Evolutionary conservation across 2,329 filamentous ascomycete species (phyloP), one percentile per base, ranked within the genome.

Genomic region (Scortechinia acanthostroma): DNA sequence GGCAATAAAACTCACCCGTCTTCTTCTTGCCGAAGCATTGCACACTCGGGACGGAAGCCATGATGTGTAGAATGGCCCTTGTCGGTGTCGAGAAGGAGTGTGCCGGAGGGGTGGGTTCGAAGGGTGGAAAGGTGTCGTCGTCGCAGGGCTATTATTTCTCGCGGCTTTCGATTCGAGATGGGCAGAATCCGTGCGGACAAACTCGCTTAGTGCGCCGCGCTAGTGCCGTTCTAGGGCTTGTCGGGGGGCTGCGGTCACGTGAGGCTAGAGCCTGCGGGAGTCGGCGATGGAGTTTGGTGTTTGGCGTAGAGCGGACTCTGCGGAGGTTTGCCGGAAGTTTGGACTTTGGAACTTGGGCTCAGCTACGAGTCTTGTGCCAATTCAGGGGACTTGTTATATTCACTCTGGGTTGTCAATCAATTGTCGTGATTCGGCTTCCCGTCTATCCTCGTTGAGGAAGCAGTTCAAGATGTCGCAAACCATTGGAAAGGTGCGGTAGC

Each of bases 1-100:
- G n/a, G n/a, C n/a, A n/a, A n/a, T 16, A 47, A 46, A 47, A 40
- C 35, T 15, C 20, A 40, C 35, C 35, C 67, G 83, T 90, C 81
- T 88, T 89, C 82, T 91, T 91, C 86, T 96, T 96, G 85, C 91
- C 91, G 87, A 97, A 96, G 87, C 90, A 95, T 83, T 95, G 90
- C 64, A 90, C 86, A 73, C 81, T 86, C 75, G 87, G 84, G 61
- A 78, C 75, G 63, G 83, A 75, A 71, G 86, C 84, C 83, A 89
- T 88, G 71, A 66, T 87, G 35, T 10, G 17, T 40, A 19, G 17
- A 40, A 40, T 40, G 35, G 35, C 35, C 35, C 25, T 30, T 40
- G 35, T 40, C 35, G 35, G 35, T 40, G 35, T 40, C 35, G 35
- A 40, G 10, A 19, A 19, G 35, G 35, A 40, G 35, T 40, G 35